Evolutionary conservation across 805 yeast species (phyloP).

Genomic region (Schizosaccharomyces lindneri): DNA sequence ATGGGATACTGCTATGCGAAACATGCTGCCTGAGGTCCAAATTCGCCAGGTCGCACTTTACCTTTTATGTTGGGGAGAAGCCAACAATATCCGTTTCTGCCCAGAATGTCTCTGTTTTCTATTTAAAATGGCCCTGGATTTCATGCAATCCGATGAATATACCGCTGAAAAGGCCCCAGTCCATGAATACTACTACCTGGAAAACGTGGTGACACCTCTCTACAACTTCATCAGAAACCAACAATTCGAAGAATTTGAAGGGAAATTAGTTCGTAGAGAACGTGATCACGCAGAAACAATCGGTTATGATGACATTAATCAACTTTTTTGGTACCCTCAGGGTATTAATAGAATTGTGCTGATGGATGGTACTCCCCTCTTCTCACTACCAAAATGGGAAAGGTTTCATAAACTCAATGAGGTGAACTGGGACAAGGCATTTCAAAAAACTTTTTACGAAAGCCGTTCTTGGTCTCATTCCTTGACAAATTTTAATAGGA

Average conservation of each 20-base stretch:
- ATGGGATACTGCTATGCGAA: constrained; percentile 46
- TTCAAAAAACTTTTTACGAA: constrained; percentile 88
- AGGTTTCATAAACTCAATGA: constrained; percentile 79
- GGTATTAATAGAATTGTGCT: constrained; percentile 82
- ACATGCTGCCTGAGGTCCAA: constrained; percentile 28
- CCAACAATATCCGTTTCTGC: constrained; percentile 72
- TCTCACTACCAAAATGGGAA: constrained; percentile 72
- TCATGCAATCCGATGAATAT: constrained; percentile 68
- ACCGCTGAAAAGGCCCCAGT: constrained; percentile 19
- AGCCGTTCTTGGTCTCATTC: constrained; percentile 93
- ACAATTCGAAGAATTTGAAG: constrained; percentile 32
- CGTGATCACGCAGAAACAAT: constrained; percentile 38
- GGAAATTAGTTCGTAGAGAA: constrained; percentile 34
- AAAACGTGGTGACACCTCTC: constrained; percentile 78
- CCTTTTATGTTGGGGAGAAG: constrained; percentile 52
- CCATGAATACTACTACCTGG: constrained; percentile 48
- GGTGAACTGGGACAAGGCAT: constrained; percentile 72
- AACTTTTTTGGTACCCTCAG: constrained; percentile 97
- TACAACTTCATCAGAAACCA: constrained; percentile 46
- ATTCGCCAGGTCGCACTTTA: constrained; percentile 39
- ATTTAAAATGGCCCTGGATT: constrained; percentile 83
- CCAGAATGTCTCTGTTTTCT: constrained; percentile 77
- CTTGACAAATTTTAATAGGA: constrained; percentile 86
- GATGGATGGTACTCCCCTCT: constrained; percentile 77
- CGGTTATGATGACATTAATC: constrained; percentile 94